Base-by-base conservation (phyloP, 495 filamentous ascomycete species). In the Geopyxis carbonaria region DNA sequence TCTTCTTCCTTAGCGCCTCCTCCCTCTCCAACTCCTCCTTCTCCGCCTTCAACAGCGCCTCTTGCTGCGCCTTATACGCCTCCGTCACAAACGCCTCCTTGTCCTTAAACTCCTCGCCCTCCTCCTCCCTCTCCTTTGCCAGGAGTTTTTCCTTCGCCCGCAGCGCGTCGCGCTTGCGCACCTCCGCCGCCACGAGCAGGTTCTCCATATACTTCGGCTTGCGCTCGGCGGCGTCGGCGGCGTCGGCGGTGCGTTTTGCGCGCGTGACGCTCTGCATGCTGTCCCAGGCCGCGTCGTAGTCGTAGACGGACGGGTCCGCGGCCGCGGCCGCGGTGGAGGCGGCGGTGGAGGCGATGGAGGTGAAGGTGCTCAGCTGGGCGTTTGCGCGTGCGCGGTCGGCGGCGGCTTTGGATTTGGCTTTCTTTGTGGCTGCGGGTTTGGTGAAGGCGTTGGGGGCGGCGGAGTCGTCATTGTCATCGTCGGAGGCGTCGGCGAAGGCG, bases 71-170 rank as follows among this genome's bases (percentile, higher is more conserved):
- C 64, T 85, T 89, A 51, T 97, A 97, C 31, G 89, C 87, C n/a
- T 73, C 72, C 0, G 89, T 97, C 22, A 95, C 89, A 49, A 97
- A 97, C 55, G 78, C 85, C 59, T 95, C 91, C 59, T 93, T 97
- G 45, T 89, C 91, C 0, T 72, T 78, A 53, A 82, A 94, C 59
- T 86, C 83, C 10, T 93, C 91, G 7, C 89, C 89, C 59, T 97
- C 89, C 0, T 75, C 79, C 47, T 87, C 91, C 24, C 89, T 73
- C 57, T 97, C 91, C 31, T 75, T 75, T 48, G 80, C 75, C 21
- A 95, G 63, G 57, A 82, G 65, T 53, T 83, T 80, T 57, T 97
- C 89, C 46, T 83, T 76, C 10, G 89, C 89, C 6, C 91, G 75
- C 23, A 81, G 63, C 34, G 80, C 73, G 60, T 94, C 89, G 19